Conservation (phyloP, 2,329 filamentous ascomycete species). For the Fusarium drepaniforme region DNA sequence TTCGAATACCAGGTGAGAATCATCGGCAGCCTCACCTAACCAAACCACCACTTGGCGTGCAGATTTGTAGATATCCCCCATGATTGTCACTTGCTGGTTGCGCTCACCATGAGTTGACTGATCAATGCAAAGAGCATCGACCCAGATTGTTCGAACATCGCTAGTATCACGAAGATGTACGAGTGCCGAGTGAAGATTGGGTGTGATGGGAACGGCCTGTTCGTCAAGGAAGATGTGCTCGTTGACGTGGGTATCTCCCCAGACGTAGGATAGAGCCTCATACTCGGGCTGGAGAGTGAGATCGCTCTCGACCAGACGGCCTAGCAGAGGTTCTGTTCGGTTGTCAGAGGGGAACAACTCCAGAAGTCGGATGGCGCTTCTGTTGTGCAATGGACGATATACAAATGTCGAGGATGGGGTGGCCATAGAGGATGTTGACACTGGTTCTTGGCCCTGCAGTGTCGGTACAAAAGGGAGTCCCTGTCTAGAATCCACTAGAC, state of each 20-base stretch:
- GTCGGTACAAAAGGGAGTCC: neutral
- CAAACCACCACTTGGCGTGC: conserved; percentile 21
- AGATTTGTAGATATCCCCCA: conserved; percentile 30
- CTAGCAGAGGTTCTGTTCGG: neutral
- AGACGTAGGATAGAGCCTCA: conserved; percentile 27
- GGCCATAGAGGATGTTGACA: neutral
- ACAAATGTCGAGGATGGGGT: neutral
- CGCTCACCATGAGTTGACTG: conserved; percentile 16
- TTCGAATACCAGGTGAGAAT: conserved; percentile 9
- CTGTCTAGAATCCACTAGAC: neutral
- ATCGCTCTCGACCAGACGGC: conserved; percentile 1
- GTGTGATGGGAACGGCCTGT: neutral
- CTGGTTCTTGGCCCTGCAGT: neutral
- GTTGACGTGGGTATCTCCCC: conserved; percentile 1
- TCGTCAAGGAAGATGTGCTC: neutral
- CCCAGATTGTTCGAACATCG: conserved; percentile 4
- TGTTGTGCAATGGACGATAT: neutral
- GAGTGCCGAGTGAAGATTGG: conserved; percentile 14
- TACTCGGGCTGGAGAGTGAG: conserved; percentile 23
- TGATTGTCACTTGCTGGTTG: conserved; percentile 28
- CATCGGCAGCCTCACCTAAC: conserved; percentile 10
- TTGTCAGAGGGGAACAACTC: conserved; percentile 1
- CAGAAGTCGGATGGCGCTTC: conserved; percentile 12
- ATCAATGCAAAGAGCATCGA: conserved; percentile 5
- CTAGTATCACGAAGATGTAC: neutral